These are phyloP conservation scores for Eremochloa ophiuroides DNA, from an alignment of 176 grass and related monocot species.

Conservation along the genomic window DNA sequence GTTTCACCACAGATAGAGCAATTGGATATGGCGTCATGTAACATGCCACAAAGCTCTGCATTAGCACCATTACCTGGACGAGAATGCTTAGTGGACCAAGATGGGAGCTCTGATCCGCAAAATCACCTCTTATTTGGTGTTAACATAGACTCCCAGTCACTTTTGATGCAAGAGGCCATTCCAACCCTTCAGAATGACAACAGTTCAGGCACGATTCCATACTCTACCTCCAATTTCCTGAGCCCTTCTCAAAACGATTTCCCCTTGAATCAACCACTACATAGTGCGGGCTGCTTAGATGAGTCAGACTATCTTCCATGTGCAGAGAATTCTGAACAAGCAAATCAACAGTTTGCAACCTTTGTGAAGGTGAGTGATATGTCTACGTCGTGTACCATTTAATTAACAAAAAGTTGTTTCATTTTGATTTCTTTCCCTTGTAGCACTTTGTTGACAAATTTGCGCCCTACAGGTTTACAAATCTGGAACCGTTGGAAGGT, in stretches of 20 bases:
- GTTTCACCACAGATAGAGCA: slow-evolving; percentile 41
- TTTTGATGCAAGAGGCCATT: slow-evolving; percentile 70
- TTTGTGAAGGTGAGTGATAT: slow-evolving; percentile 75
- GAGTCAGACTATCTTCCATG: slow-evolving; percentile 46
- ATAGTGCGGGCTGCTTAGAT: slow-evolving; percentile 52
- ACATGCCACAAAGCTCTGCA: slow-evolving; percentile 38
- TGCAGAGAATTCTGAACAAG: slow-evolving; percentile 49
- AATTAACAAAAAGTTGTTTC: background rate
- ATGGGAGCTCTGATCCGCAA: slow-evolving; percentile 52
- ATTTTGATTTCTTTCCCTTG: background rate
- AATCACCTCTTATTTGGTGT: slow-evolving; percentile 73
- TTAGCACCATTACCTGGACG: slow-evolving; percentile 69
- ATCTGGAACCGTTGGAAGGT: slow-evolving; percentile 62
- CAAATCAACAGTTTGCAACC: slow-evolving; percentile 49
- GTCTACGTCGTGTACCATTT: background rate
- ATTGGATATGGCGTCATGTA: slow-evolving; percentile 40
- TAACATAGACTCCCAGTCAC: slow-evolving; percentile 77
- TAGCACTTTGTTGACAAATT: slow-evolving; percentile 19
- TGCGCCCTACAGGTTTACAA: slow-evolving; percentile 62
- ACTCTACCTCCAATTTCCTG: slow-evolving; percentile 62
- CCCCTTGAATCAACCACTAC: slow-evolving; percentile 59
- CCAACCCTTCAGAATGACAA: slow-evolving; percentile 41
- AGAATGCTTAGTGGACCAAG: slow-evolving; percentile 59
- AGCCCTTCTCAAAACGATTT: slow-evolving; percentile 64
- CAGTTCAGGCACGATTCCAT: slow-evolving; percentile 45